These are phyloP conservation scores for Sclerotinia glacialis DNA, from an alignment of 2,329 filamentous ascomycete genomes.

Conservation along the genomic window DNA sequence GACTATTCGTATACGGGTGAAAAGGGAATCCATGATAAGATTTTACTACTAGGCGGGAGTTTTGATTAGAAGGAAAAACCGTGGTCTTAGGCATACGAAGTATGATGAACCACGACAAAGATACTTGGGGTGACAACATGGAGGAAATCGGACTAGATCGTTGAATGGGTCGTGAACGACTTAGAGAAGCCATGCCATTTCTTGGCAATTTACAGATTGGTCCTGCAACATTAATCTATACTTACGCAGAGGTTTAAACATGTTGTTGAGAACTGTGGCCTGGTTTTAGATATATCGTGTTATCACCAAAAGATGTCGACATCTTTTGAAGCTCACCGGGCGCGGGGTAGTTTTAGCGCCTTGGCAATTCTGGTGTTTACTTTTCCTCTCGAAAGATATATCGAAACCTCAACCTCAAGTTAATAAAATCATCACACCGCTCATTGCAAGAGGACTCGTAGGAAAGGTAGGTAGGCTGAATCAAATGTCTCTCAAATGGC, in stretches of 20 bases:
- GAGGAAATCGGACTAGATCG: not conserved
- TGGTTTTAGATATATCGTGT: not conserved
- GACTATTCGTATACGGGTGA: not conserved
- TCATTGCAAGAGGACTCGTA: not conserved
- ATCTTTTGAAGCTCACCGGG: not conserved
- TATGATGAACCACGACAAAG: not conserved
- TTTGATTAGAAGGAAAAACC: not conserved
- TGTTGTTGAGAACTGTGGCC: too few relatives aligned
- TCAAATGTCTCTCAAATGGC: not conserved
- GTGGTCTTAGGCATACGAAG: not conserved
- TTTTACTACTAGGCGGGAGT: not conserved
- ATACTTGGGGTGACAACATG: not conserved
- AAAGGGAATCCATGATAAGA: not conserved
- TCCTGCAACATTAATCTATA: too few relatives aligned
- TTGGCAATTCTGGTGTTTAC: not conserved
- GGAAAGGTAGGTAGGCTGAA: not conserved
- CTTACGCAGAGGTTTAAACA: not conserved
- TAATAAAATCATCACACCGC: not conserved
- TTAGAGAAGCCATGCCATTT: not conserved
- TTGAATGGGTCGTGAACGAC: not conserved
- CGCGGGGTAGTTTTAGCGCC: slow-evolving; percentile 3
- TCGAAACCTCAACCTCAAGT: not conserved
- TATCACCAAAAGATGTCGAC: not conserved
- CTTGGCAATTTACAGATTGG: too few relatives aligned
- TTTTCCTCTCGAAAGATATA: not conserved